Base-by-base conservation (phyloP, 192 early-diverging fungal species). In the Umbelopsis sp. region DNA sequence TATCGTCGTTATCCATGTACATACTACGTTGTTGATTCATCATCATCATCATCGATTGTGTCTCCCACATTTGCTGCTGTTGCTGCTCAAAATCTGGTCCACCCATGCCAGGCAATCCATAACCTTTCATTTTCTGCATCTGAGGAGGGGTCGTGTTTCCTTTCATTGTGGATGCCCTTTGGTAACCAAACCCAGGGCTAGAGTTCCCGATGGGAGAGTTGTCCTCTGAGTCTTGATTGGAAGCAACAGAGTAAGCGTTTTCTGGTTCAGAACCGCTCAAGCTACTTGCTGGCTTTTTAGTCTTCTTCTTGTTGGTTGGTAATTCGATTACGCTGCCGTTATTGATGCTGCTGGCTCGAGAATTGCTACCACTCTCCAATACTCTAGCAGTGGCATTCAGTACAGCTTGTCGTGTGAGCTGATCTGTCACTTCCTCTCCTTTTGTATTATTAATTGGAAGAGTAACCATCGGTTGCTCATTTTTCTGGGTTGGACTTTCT, bases 51-150 rank as follows among this genome's bases (percentile, higher is more conserved):
- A 61, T 61, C 27, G 55, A 61, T 61, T 61, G 55, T 20, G 27
- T 21, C 16, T 74, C 55, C 48, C 47, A 70, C 46, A 51, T 70
- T 30, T 70, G 46, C n/a, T 55, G 52, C 15, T 58, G 51, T 18
- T 68, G 67, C 13, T 68, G 58, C 11, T 51, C 69, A 61, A 37
- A 61, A 27, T 61, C 55, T 18, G 55, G 33, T 13, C 55, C 55
- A 33, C 18, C 27, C 55, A 61, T 61, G 16, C 10, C 27, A 4
- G 55, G 55, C 30, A 30, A 25, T 33, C 33, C 30, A 61, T 33
- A 16, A 6, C 12, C 55, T 61, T 61, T 61, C 55, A 61, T 37
- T n/a, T 61, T 61, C 18, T 22, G 25, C 33, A 30, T 18, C 13
- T 22, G 55, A 18, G 55, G 25, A 35, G 55, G 12, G 21, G 52